Base-by-base conservation (phyloP, 1,284 basidiomycete species). In the Uromyces viciae-fabae region DNA sequence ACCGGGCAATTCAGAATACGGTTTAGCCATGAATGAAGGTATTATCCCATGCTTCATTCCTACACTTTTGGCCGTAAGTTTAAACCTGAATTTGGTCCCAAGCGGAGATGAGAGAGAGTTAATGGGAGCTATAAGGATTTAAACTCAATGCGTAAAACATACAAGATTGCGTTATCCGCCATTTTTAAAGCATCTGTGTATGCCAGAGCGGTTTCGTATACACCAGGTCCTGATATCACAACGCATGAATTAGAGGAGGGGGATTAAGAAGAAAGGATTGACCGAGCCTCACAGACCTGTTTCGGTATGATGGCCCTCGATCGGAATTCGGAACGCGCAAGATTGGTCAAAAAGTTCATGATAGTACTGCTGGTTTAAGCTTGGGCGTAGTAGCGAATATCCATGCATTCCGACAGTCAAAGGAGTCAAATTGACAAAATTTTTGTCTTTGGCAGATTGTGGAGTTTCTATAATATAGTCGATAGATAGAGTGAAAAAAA, bases 11-110 rank as follows among this genome's bases (percentile, higher is more conserved):
- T 81, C 73, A 56, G 82, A 81, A 68, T 83, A 82, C 22, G 38
- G 96, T 84, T 98, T 98, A 0, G 96, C 95, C 96, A 99, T 98
- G 86, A 99, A 99, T 81, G 94, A 96, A 0, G 95, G 95, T 68
- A 94, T 89, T 76, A 99, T 89, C 9, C 92, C 93, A 83, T 92
- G 89, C 85, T 92, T 91, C 89, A 97, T 94, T 0, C 95, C 95
- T 2, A 96, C 87, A 82, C 93, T 94, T 88, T 98, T 98, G 7
- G 94, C 93, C 17, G 94, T 87, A 83, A 92, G 93, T 86, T 99
- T 99, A 90, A 94, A 98, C 38, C 78, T 81, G 7, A 42, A 19
- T 15, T n/a, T n/a, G n/a, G n/a, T n/a, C n/a, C n/a, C n/a, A 77
- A 11, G 43, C 42, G n/a, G 11, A 15, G 14, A 31, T 56, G 14